Evolutionary conservation across 164 flowering plant genomes (phyloP).

Genomic region (Nelumbo lutea): DNA sequence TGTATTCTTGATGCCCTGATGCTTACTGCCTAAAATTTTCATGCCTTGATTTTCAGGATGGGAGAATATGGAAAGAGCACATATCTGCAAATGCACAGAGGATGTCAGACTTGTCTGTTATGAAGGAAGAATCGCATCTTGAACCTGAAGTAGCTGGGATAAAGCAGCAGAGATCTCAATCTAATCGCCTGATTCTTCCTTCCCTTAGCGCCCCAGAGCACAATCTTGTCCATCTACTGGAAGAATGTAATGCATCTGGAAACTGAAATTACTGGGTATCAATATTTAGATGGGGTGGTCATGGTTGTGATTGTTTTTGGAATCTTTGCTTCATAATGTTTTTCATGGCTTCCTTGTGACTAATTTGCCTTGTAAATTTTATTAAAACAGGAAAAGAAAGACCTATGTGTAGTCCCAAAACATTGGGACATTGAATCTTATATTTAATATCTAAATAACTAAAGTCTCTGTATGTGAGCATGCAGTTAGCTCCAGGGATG

Average conservation of each 20-base stretch:
- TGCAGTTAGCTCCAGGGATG: neutral
- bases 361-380: neutral
- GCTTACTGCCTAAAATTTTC: neutral
- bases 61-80: slow-evolving; percentile 90
- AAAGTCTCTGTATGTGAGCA: neutral
- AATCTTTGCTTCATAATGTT: neutral
- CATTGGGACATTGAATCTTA: neutral
- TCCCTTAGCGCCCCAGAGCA: slow-evolving; percentile 95
- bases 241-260: slow-evolving; percentile 64
- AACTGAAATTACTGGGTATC: slow-evolving; percentile 21
- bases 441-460: neutral
- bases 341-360: neutral
- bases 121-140: slow-evolving; percentile 38
- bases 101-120: slow-evolving; percentile 46
- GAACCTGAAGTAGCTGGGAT: slow-evolving; percentile 34
- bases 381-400: neutral
- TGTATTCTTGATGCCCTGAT: neutral
- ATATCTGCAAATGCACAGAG: slow-evolving; percentile 39
- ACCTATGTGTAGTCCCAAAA: neutral
- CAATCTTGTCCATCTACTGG: slow-evolving; percentile 58
- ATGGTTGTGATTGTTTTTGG: neutral
- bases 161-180: slow-evolving; percentile 22
- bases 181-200: slow-evolving; percentile 56
- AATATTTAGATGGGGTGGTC: neutral
- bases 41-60: slow-evolving; percentile 47